A percentile compares a stretch with the other conserved stretches of the same genome.
phyloP scores from a whole-genome alignment of 345 rosid species.

The Psidium friedrichsthalianum region DNA sequence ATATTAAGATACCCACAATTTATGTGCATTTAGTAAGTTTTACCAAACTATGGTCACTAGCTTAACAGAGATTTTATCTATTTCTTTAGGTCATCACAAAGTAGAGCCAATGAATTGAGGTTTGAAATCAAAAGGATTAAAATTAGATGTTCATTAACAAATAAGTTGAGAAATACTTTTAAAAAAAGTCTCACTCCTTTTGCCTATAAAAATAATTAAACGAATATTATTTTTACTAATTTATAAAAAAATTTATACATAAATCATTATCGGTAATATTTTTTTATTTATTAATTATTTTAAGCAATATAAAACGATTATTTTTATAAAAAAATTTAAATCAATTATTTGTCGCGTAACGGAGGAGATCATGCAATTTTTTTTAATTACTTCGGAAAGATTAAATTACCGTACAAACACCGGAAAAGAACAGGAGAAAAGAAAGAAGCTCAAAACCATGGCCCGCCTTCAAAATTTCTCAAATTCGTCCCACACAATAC shows the following conservation, averaged over 20 bases:
- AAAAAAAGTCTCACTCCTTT: accelerated
- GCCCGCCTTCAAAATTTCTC: neutral
- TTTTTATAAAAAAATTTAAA: neutral
- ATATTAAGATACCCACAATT: no score
- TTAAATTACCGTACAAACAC: neutral
- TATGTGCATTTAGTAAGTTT: no score
- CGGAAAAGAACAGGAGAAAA: neutral
- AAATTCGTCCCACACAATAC: neutral
- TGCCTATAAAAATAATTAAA: neutral
- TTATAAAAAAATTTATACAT: neutral
- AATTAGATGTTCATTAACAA: neutral
- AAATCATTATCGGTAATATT: neutral
- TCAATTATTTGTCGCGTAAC: neutral
- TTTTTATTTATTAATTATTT: neutral
- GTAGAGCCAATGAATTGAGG: neutral
- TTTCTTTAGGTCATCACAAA: neutral
- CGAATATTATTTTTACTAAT: neutral
- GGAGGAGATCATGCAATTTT: neutral
- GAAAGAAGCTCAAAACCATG: neutral
- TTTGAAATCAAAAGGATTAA: neutral
- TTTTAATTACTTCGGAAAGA: neutral
- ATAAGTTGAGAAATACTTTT: neutral
- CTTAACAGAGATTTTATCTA: neutral
- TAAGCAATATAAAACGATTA: accelerated
- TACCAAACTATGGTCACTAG: no score